phyloP scores from a whole-genome alignment of 768 basidiomycete genomes.

The Tephrocybe rancida region DNA sequence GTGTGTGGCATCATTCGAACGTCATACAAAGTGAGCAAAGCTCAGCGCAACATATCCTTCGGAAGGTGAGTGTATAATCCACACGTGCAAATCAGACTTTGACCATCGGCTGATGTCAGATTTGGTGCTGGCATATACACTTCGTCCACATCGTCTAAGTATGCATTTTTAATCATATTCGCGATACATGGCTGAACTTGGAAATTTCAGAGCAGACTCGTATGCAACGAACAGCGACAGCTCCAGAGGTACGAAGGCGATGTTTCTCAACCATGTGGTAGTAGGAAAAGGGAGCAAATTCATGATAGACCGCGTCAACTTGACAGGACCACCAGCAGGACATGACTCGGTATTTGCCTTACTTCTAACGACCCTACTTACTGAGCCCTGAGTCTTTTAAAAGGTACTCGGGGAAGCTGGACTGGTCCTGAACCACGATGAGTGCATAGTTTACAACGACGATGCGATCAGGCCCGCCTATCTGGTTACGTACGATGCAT shows the following conservation, averaged over 20 bases:
- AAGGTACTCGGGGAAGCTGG: slow-evolving; percentile 58
- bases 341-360: slow-evolving; percentile 58
- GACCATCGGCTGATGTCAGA: slow-evolving; percentile 30
- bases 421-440: slow-evolving; percentile 68
- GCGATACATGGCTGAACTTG: background rate
- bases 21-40: slow-evolving; percentile 64
- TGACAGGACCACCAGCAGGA: slow-evolving; percentile 61
- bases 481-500: slow-evolving; percentile 62
- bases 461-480: slow-evolving; percentile 75
- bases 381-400: too few species aligned
- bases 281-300: slow-evolving; percentile 72
- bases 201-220: slow-evolving; percentile 56
- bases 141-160: slow-evolving; percentile 77
- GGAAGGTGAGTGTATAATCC: slow-evolving; percentile 55
- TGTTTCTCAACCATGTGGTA: slow-evolving; percentile 71
- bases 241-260: slow-evolving; percentile 54
- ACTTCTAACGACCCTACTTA: background rate
- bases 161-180: background rate
- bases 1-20: slow-evolving; percentile 65
- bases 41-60: slow-evolving; percentile 73
- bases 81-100: too few species aligned
- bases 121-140: slow-evolving; percentile 76
- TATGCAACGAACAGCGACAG: slow-evolving; percentile 62
- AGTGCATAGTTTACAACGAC: slow-evolving; percentile 68
- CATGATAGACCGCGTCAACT: slow-evolving; percentile 53